Conservation (phyloP, 306 rosid species). For the Prunus padus region DNA sequence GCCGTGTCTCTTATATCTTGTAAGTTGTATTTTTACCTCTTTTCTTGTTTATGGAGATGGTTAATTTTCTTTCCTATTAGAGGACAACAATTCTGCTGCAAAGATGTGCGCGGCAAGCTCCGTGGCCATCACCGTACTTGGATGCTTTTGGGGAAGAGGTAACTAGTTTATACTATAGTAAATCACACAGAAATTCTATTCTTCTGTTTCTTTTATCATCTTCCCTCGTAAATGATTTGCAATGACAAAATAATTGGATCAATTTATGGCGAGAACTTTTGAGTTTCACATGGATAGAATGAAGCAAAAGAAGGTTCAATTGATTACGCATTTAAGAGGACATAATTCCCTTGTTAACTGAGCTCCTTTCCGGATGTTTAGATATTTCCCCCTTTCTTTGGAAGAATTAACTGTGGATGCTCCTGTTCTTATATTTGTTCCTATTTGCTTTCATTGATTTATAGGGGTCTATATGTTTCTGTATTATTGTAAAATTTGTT, state of each 20-base stretch:
- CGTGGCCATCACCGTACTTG: slow-evolving; percentile 96
- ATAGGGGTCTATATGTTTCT: background rate
- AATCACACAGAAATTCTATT: background rate
- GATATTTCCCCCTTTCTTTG: background rate
- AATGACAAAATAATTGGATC: background rate
- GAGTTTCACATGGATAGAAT: background rate
- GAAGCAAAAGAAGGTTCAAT: background rate
- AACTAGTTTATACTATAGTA: background rate
- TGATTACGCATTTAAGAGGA: background rate
- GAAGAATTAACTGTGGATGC: background rate
- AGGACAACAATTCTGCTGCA: slow-evolving; percentile 81
- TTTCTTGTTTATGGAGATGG: slow-evolving; percentile 7
- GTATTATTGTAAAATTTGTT: background rate
- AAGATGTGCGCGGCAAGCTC: slow-evolving; percentile 94
- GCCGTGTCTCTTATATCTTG: background rate
- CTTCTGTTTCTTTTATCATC: background rate
- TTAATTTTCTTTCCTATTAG: slow-evolving; percentile 39
- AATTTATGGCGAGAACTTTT: background rate
- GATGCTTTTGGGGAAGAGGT: slow-evolving; percentile 99
- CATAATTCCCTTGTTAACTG: background rate
- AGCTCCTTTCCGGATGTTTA: background rate
- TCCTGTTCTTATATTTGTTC: background rate
- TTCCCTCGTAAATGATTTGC: background rate
- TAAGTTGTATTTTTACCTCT: background rate
- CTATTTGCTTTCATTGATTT: background rate